Conservation (phyloP, 2,329 filamentous ascomycete genomes). For the Ascochyta lentis region DNA sequence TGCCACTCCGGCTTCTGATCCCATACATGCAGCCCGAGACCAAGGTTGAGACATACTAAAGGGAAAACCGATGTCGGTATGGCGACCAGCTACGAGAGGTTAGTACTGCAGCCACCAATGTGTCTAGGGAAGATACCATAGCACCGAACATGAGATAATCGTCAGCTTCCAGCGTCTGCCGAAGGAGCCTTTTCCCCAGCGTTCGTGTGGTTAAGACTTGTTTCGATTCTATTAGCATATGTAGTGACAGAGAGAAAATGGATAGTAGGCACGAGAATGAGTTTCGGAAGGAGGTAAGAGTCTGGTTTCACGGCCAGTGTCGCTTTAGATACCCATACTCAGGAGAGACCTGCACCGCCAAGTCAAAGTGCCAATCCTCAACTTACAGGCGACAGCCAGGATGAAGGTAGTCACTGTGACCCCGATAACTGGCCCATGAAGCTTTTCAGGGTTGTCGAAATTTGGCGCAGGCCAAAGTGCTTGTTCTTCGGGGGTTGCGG, state of each 20-base stretch:
- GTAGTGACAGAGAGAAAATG: background rate
- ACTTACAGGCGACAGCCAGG: conserved; percentile 29
- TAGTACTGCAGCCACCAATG: background rate
- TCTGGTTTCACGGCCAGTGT: too few relatives aligned
- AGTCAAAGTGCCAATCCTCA: background rate
- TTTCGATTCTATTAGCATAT: background rate
- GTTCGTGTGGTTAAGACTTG: conserved; percentile 25
- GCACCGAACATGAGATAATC: conserved; percentile 38
- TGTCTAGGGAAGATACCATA: conserved; percentile 20
- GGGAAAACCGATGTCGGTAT: conserved; percentile 29
- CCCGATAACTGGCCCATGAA: conserved; percentile 25
- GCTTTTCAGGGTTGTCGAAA: conserved; percentile 31
- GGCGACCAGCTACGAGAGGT: conserved; percentile 20
- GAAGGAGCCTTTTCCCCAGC: conserved; percentile 31
- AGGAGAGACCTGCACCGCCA: too few relatives aligned
- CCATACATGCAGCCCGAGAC: conserved; percentile 36
- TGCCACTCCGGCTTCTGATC: conserved; percentile 36
- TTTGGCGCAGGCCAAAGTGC: conserved; percentile 37
- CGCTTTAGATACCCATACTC: too few relatives aligned
- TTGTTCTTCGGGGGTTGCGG: conserved; percentile 10
- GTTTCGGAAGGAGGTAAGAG: background rate
- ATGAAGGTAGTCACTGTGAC: conserved; percentile 24
- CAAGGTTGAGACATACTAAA: conserved; percentile 27
- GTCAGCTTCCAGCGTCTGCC: conserved; percentile 29
- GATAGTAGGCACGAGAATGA: background rate